Percentiles rank a stretch among this genome's conserved stretches.
phyloP scores from a whole-genome alignment of 139 green algal genomes.

The Chlorella sp. region DNA sequence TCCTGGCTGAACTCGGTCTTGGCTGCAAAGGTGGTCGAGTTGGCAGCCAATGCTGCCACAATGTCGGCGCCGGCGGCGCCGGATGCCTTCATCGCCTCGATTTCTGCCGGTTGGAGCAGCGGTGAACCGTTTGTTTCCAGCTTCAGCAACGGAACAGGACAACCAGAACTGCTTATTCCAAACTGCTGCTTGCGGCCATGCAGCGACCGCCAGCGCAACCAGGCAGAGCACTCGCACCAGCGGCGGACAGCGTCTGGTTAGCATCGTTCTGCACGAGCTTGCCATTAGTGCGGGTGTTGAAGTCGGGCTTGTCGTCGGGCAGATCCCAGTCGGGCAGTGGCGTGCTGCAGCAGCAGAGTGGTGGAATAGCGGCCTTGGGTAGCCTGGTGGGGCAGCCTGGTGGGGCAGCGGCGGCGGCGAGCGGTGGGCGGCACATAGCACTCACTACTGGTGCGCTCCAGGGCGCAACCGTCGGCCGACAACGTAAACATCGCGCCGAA shows the following conservation, averaged over 20 bases:
- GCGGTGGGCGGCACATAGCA: too few relatives aligned
- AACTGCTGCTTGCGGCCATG: too few relatives aligned
- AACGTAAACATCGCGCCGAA: constrained; percentile 70
- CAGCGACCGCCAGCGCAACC: too few relatives aligned
- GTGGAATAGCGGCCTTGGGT: too few relatives aligned
- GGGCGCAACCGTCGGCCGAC: constrained; percentile 24
- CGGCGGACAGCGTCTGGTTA: constrained; percentile 5
- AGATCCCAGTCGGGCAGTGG: constrained; percentile 24
- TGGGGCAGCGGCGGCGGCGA: background rate
- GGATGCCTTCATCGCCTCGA: constrained; percentile 28
- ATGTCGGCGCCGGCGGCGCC: constrained; percentile 69
- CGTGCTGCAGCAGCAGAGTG: background rate
- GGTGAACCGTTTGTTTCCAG: too few relatives aligned
- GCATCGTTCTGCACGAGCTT: constrained; percentile 12
- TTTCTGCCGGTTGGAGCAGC: too few relatives aligned
- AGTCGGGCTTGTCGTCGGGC: background rate
- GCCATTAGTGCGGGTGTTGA: constrained; percentile 23
- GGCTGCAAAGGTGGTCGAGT: constrained; percentile 76
- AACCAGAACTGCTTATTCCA: too few relatives aligned
- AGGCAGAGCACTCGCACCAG: too few relatives aligned
- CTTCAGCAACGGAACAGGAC: too few relatives aligned
- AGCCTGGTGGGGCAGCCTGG: too few relatives aligned
- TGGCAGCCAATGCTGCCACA: constrained; percentile 71
- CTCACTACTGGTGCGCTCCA: constrained; percentile 32
- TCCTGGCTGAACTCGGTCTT: constrained; percentile 90